Evolutionary conservation across 78 protist species (phyloP).

Genomic region (Mastigamoeba balamuthi): DNA sequence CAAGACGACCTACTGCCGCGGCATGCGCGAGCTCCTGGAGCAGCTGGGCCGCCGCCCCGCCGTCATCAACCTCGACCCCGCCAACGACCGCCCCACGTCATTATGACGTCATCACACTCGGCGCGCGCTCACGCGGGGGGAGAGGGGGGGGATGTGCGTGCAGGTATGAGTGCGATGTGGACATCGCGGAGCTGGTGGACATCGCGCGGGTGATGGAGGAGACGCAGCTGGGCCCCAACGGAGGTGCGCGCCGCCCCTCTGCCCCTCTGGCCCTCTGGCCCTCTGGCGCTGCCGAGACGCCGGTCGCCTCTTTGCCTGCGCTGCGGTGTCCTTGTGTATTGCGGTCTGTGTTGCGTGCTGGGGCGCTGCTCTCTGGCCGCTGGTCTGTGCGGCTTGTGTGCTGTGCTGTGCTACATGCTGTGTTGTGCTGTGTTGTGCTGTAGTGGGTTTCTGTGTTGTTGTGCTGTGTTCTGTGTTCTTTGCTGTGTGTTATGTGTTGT

Average conservation of each 20-base stretch:
- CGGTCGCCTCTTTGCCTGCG: no score
- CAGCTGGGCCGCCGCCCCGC: conserved; percentile 16
- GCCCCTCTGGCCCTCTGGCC: not conserved
- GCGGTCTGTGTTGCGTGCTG: no score
- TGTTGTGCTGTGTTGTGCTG: no score
- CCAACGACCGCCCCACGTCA: conserved; percentile 79
- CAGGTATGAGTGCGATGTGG: conserved; percentile 39
- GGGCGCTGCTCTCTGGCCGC: no score
- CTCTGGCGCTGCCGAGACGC: no score
- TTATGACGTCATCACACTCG: not conserved
- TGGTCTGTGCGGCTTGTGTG: no score
- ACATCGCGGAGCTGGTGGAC: conserved; percentile 57
- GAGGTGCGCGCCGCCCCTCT: conserved; percentile 30
- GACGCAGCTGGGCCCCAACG: conserved; percentile 91
- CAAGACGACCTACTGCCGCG: conserved; percentile 89
- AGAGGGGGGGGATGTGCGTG: not conserved
- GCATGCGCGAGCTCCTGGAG: conserved; percentile 57
- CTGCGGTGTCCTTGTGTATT: no score
- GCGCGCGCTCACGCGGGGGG: not conserved
- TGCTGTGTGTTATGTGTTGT: not conserved
- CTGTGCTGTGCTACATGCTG: no score
- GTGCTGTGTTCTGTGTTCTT: no score
- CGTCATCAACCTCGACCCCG: conserved; percentile 92
- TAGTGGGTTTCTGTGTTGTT: no score
- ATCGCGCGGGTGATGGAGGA: conserved; percentile 57